Evolutionary conservation across 257 asterid species (phyloP), one percentile per base, ranked within the genome.

Genomic region (Solanum arcanum): DNA sequence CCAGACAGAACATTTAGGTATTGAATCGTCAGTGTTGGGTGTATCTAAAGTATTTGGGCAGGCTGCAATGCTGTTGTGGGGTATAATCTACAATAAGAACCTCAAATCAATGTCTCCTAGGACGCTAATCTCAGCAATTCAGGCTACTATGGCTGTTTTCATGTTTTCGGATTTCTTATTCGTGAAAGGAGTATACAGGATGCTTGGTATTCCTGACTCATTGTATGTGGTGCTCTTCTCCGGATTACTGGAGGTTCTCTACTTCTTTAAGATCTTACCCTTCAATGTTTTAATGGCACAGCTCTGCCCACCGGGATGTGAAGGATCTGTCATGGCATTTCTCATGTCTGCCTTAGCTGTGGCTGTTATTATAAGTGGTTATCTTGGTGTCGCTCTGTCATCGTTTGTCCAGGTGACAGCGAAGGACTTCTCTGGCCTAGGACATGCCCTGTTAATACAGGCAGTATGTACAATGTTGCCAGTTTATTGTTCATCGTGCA

Each of bases 271-370:
- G 96, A 92, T 95, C 77, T 91, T 97, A 64, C 99, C 99, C 2
- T 96, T 95, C 73, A 89, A 68, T 29, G 98, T 97, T 46, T 80
- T 96, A 68, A 92, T 97, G 96, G 98, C 98, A 2, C 93, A 94
- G 84, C 96, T 93, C 23, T 97, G 99, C 49, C 99, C 99, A 3
- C 92, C 93, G 1, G 99, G 99, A n/a, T 94, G 94, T 12, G 99
- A 96, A 88, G 99, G 99, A 18, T 97, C 99, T 5, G 92, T 96
- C 3, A 96, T 97, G 99, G 99, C 99, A 3, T 94, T 97, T 84
- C 95, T 92, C 52, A 95, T 92, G 98, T 97, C 99, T 5, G 97
- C 97, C 49, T 88, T 94, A 8, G 98, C 99, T 2, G 91, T 97
- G 35, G 94, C 99, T 0, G 39, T 97, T 72, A 94, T 96, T 21